Percentiles rank a stretch among this genome's conserved stretches.
phyloP scores from a whole-genome alignment of 164 flowering plant species.

The Vitis riparia region DNA sequence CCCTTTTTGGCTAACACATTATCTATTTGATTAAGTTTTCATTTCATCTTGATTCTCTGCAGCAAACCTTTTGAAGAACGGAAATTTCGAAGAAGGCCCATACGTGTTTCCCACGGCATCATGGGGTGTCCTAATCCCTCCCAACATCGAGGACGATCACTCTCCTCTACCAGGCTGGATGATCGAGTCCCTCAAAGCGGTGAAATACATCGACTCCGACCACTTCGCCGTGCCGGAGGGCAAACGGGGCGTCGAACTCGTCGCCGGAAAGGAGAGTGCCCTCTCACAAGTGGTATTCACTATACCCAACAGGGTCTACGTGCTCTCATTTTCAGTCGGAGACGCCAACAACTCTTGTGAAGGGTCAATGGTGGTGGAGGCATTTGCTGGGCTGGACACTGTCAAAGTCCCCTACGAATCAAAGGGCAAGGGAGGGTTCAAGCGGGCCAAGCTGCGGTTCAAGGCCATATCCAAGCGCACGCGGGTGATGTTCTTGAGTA shows the following conservation, averaged over 20 bases:
- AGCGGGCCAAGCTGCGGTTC: constrained; percentile 52
- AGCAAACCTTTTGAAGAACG: constrained; percentile 78
- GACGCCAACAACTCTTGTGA: constrained; percentile 67
- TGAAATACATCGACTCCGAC: constrained; percentile 65
- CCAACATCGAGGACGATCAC: constrained; percentile 78
- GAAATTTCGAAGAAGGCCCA: constrained; percentile 85
- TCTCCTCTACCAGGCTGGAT: constrained; percentile 84
- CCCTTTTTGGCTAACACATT: not conserved
- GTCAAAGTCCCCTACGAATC: constrained; percentile 59
- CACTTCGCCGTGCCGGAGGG: constrained; percentile 76
- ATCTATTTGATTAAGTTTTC: not conserved
- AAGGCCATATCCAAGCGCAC: constrained; percentile 46
- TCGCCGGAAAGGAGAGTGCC: constrained; percentile 85
- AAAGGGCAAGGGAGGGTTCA: constrained; percentile 71
- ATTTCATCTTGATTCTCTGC: constrained; percentile 10
- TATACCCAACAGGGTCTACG: constrained; percentile 40
- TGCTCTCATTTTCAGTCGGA: constrained; percentile 61
- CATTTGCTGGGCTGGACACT: constrained; percentile 49
- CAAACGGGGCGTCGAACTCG: constrained; percentile 67
- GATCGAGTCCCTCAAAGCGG: constrained; percentile 82
- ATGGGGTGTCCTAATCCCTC: constrained; percentile 79
- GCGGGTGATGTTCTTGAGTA: constrained; percentile 58
- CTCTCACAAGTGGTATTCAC: constrained; percentile 65
- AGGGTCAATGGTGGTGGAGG: constrained; percentile 78
- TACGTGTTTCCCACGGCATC: constrained; percentile 61